These are phyloP conservation scores for Eucalyptus marginata DNA, from an alignment of 345 rosid genomes.

Conservation along the genomic window DNA sequence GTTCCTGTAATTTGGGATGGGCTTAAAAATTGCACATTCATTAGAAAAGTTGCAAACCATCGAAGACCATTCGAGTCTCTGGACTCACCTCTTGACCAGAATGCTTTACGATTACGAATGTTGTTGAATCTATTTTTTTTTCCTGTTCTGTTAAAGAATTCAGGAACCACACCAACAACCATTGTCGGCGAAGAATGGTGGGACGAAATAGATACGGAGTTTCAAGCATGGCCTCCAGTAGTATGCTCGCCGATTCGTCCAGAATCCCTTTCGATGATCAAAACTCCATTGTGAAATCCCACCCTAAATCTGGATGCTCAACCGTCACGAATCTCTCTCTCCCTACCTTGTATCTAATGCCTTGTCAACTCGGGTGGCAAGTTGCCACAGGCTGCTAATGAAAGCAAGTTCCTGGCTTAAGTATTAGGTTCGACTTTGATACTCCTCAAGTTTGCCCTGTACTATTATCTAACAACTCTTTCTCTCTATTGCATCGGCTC, in stretches of 20 bases:
- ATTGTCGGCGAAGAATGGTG: no score
- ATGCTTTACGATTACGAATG: no score
- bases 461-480: no score
- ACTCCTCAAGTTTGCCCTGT: no score
- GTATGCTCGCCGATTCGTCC: no score
- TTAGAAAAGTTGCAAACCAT: neutral
- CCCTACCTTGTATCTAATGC: neutral
- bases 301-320: neutral
- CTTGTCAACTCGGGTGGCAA: neutral
- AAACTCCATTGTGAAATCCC: no score
- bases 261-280: no score
- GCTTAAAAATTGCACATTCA: neutral
- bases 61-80: neutral
- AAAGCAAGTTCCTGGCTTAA: neutral
- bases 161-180: no score
- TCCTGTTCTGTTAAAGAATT: rapidly evolving
- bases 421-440: no score
- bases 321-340: neutral
- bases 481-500: no score
- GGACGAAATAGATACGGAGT: no score
- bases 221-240: rapidly evolving
- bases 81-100: neutral
- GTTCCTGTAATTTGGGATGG: neutral
- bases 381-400: neutral
- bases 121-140: no score